Conservation (phyloP, 345 rosid genomes). For the Cardiospermum halicacabum region DNA sequence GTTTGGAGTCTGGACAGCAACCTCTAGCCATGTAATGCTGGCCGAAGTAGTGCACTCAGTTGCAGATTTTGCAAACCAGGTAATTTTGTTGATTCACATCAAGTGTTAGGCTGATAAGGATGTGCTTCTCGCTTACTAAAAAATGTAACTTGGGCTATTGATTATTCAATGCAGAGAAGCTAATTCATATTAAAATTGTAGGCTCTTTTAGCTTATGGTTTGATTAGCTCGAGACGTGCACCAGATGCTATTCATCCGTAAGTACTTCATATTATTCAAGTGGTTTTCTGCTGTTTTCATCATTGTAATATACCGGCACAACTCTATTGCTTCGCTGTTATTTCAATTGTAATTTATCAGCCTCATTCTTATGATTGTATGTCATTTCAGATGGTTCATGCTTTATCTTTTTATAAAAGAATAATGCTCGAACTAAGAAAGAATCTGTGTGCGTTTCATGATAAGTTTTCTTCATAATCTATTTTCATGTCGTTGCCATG, state of each 20-base stretch:
- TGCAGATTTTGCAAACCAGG: conserved; percentile 99
- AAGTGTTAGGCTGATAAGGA: not conserved
- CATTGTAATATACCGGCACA: not conserved
- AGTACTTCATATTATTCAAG: conserved; percentile 23
- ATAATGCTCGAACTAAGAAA: not conserved
- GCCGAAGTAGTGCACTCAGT: conserved; percentile 94
- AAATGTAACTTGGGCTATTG: conserved; percentile 10
- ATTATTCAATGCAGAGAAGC: conserved; percentile 29
- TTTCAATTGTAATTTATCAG: not conserved
- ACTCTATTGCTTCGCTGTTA: not conserved
- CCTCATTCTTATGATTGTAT: not conserved
- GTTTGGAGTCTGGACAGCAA: conserved; percentile 84
- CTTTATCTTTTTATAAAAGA: not conserved
- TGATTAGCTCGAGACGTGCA: conserved; percentile 96
- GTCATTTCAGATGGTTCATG: not conserved
- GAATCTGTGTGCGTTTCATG: not conserved
- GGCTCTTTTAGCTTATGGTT: conserved; percentile 97
- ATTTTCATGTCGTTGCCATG: not conserved
- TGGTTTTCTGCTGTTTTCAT: not conserved
- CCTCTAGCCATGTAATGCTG: conserved; percentile 94
- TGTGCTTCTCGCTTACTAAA: conserved; percentile 8
- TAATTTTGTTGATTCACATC: conserved; percentile 17
- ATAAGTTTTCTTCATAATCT: not conserved
- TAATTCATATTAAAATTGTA: conserved; percentile 44
- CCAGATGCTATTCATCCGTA: conserved; percentile 99